Evolutionary conservation across 2,329 filamentous ascomycete species (phyloP).

Genomic region (Trichoderma citrinoviride): DNA sequence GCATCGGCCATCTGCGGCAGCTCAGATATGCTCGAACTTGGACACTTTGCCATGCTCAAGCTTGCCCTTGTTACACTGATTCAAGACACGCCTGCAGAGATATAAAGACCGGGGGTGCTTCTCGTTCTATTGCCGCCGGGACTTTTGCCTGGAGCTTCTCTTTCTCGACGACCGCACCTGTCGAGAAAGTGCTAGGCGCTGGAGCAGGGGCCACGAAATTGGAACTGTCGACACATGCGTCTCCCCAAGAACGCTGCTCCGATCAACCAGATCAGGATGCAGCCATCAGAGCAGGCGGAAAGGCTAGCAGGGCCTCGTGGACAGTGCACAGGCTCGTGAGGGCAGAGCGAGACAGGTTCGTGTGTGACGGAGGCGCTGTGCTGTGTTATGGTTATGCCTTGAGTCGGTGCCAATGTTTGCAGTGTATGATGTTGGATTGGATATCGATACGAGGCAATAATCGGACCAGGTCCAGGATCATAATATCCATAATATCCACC

Average conservation of each 20-base stretch:
- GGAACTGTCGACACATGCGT: conserved; percentile 1
- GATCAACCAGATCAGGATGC: conserved; percentile 19
- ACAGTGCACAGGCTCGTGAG: not conserved
- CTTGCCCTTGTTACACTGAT: not conserved
- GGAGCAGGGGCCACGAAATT: not conserved
- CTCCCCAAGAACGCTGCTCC: not conserved
- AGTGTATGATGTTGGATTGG: not conserved
- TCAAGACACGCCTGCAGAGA: not conserved
- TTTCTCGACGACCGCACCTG: not conserved
- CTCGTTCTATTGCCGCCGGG: not conserved
- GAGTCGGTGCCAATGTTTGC: too few relatives aligned
- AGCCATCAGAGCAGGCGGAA: conserved; percentile 6
- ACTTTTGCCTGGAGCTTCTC: conserved; percentile 1
- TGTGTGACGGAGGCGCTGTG: not conserved
- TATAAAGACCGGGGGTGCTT: not conserved
- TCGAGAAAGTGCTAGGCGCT: not conserved
- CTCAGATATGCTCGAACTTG: not conserved
- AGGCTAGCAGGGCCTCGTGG: conserved; percentile 13
- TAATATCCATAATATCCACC: too few relatives aligned
- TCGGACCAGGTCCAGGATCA: too few relatives aligned
- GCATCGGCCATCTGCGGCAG: not conserved
- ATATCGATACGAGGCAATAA: not conserved
- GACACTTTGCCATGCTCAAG: not conserved
- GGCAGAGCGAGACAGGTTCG: not conserved
- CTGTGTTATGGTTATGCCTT: not conserved